Conservation (phyloP, 495 filamentous ascomycete genomes). For the Penicillium cataractarum region DNA sequence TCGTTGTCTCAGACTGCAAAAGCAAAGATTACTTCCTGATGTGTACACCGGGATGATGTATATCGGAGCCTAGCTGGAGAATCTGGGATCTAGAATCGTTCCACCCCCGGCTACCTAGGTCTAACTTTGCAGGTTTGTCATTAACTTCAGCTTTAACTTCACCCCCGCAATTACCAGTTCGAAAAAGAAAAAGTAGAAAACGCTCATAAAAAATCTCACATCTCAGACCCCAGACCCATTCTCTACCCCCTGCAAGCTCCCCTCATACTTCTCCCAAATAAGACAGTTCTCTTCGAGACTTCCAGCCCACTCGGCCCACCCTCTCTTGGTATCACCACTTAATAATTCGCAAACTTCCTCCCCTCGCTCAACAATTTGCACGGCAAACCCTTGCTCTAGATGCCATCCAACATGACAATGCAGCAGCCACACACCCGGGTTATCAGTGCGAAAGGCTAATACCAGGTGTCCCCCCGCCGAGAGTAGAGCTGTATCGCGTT, state of each 20-base stretch:
- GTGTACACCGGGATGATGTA: background rate
- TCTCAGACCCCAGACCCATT: conserved; percentile 7
- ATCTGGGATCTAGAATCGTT: background rate
- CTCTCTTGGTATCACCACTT: conserved; percentile 1
- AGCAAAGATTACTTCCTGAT: background rate
- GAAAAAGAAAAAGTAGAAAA: background rate
- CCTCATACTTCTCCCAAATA: conserved; percentile 1
- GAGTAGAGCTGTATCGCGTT: conserved; percentile 62
- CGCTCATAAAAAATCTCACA: background rate
- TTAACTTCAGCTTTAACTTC: background rate
- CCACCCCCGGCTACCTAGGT: too few relatives aligned
- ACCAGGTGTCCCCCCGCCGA: conserved; percentile 40
- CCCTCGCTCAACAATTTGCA: conserved; percentile 48
- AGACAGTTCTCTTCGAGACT: background rate
- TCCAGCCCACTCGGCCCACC: background rate
- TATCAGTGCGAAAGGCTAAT: conserved; percentile 54
- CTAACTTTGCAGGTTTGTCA: conserved; percentile 1
- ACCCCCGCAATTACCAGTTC: background rate
- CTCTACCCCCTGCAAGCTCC: background rate
- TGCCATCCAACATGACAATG: conserved; percentile 55
- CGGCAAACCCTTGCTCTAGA: conserved; percentile 39
- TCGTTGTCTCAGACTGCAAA: background rate
- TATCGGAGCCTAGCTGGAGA: background rate
- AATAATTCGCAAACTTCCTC: conserved; percentile 38
- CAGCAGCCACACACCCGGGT: conserved; percentile 52